A percentile compares a stretch with the other conserved stretches of the same genome.
Evolutionary conservation across 331 rosid species (phyloP).

Genomic region (Phaseolus coccineus): DNA sequence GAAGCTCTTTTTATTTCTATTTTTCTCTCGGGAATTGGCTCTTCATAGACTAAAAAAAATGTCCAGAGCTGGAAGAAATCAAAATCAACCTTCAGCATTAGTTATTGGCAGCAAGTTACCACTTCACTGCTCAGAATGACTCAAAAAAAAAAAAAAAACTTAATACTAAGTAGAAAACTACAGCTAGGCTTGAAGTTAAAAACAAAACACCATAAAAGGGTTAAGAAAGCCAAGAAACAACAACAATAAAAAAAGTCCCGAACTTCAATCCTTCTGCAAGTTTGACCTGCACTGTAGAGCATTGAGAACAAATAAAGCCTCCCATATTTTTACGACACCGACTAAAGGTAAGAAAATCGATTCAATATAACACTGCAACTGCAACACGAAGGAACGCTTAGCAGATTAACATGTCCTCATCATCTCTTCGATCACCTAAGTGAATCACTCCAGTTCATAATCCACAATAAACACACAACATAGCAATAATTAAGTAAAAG

Average conservation of each 20-base stretch:
- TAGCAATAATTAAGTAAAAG: background rate
- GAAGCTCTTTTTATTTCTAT: background rate
- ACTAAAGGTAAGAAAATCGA: background rate
- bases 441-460: background rate
- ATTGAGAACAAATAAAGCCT: background rate
- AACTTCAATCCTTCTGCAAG: too few relatives aligned
- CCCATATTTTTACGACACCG: background rate
- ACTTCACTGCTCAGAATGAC: constrained; percentile 11
- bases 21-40: too few relatives aligned
- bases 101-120: constrained; percentile 27
- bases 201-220: background rate
- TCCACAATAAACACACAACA: background rate
- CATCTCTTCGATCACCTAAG: background rate
- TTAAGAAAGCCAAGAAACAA: background rate
- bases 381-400: background rate
- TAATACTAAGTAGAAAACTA: background rate
- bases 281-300: background rate
- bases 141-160: background rate
- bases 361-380: background rate
- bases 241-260: background rate
- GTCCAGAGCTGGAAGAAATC: background rate
- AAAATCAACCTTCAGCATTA: constrained; percentile 25
- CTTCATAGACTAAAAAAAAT: too few relatives aligned
- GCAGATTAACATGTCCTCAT: background rate
- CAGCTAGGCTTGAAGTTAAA: background rate